Evolutionary conservation across 2,329 filamentous ascomycete species (phyloP).

Genomic region (Talaromyces sp.): DNA sequence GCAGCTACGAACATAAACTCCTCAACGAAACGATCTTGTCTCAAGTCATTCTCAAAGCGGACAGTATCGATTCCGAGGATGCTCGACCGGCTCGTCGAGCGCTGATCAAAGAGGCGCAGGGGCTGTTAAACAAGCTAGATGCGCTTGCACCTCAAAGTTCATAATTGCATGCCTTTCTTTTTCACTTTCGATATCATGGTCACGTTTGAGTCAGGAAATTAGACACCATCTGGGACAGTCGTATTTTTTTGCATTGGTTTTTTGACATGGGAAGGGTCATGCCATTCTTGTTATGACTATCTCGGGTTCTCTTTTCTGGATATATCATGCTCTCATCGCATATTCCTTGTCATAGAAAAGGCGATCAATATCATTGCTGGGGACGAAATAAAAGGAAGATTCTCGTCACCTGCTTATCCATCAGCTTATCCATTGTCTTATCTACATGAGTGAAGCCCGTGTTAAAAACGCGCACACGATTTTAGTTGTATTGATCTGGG

Average conservation of each 20-base stretch:
- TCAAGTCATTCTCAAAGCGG: constrained; percentile 53
- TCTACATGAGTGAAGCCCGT: background rate
- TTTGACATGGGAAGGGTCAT: background rate
- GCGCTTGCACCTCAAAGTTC: constrained; percentile 21
- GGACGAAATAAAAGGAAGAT: background rate
- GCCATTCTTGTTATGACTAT: background rate
- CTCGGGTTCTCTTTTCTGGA: background rate
- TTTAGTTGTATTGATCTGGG: background rate
- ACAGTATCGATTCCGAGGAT: constrained; percentile 67
- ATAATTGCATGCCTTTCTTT: background rate
- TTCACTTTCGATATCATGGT: background rate
- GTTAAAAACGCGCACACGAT: too few relatives aligned
- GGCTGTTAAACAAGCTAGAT: constrained; percentile 38
- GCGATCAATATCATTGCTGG: background rate
- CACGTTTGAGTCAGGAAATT: background rate
- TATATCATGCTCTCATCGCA: background rate
- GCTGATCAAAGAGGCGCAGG: constrained; percentile 43
- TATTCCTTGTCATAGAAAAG: background rate
- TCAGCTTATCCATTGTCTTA: background rate
- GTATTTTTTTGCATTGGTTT: background rate
- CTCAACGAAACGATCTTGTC: constrained; percentile 43
- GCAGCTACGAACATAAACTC: constrained; percentile 43
- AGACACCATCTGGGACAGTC: background rate
- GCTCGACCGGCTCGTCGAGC: constrained; percentile 48
- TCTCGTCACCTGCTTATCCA: background rate